Base-by-base conservation (phyloP, 169 alveolate genomes). In the Plasmodium gonderi region DNA sequence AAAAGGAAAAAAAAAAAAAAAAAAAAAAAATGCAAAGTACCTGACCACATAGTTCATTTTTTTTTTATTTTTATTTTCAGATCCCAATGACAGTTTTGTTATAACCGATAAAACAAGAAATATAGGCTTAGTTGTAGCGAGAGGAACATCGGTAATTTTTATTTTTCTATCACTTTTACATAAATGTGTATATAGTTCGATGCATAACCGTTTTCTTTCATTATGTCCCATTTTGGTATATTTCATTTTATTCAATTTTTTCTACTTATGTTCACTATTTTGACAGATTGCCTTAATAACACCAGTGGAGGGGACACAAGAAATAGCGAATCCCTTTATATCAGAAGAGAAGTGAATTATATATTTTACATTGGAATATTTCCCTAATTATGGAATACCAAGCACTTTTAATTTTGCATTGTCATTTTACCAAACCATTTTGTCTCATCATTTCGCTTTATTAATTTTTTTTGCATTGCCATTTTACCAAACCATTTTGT, bases 101-200 rank as follows among this genome's bases (percentile, higher is more conserved):
- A 68, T 96, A 33, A 94, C 97, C 6, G 98, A 97, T 7, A 85
- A 96, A 65, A 96, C 98, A 23, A 95, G 98, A 29, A 82, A 91
- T 9, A 85, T 97, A 44, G 99, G 98, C 23, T 94, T 97, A 33
- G 90, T 97, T 8, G 98, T 97, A 2, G 99, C 98, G 1, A 93
- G 98, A n/a, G 99, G 98, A 23, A 96, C 98, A 31, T 97, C 98
- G 87, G 98, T 97, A 87, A 29, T 96, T 90, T 47, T 77, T 44
- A 29, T 60, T 14, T 67, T n/a, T 36, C 17, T 29, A 7, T 29
- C 36, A 12, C 36, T 54, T 12, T n/a, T n/a, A n/a, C n/a, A n/a
- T n/a, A n/a, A n/a, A n/a, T n/a, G n/a, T n/a, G n/a, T n/a, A n/a
- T n/a, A n/a, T n/a, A n/a, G n/a, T n/a, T n/a, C n/a, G n/a, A n/a